Evolutionary conservation across 768 basidiomycete genomes (phyloP).

Genomic region (Mycena capillaripes): DNA sequence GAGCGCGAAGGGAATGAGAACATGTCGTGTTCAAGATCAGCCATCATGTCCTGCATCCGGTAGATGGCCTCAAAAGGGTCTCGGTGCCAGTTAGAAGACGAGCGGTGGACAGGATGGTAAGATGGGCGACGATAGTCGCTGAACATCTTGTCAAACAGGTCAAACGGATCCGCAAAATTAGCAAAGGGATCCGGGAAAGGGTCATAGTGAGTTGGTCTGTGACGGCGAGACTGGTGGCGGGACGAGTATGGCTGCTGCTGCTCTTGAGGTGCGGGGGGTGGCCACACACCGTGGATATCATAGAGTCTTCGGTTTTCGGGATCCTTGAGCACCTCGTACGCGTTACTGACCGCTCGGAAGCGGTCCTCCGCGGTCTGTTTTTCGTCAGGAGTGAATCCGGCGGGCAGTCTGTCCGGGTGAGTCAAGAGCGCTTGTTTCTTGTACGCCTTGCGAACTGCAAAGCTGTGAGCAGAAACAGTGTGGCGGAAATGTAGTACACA

Average conservation of each 20-base stretch:
- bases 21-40: conserved; percentile 49
- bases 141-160: conserved; percentile 81
- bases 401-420: conserved; percentile 81
- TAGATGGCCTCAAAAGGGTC: conserved; percentile 52
- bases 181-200: conserved; percentile 58
- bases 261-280: conserved; percentile 60
- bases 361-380: conserved; percentile 73
- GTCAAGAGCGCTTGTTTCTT: conserved; percentile 78
- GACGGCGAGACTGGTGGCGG: conserved; percentile 38
- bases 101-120: conserved; percentile 46
- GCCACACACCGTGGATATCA: conserved; percentile 82
- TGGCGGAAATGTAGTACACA: conserved; percentile 50
- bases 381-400: conserved; percentile 67
- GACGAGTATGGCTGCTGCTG: conserved; percentile 26
- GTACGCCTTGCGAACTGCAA: conserved; percentile 85
- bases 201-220: conserved; percentile 23
- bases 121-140: conserved; percentile 55
- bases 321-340: conserved; percentile 82
- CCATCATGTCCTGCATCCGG: conserved; percentile 50
- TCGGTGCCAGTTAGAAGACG: conserved; percentile 38
- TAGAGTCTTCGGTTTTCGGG: conserved; percentile 73
- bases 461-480: conserved; percentile 3
- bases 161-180: conserved; percentile 78
- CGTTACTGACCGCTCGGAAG: conserved; percentile 77
- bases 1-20: conserved; percentile 40